Evolutionary conservation across 805 yeast genomes (phyloP).

Genomic region (Monosporozyma siamensis): DNA sequence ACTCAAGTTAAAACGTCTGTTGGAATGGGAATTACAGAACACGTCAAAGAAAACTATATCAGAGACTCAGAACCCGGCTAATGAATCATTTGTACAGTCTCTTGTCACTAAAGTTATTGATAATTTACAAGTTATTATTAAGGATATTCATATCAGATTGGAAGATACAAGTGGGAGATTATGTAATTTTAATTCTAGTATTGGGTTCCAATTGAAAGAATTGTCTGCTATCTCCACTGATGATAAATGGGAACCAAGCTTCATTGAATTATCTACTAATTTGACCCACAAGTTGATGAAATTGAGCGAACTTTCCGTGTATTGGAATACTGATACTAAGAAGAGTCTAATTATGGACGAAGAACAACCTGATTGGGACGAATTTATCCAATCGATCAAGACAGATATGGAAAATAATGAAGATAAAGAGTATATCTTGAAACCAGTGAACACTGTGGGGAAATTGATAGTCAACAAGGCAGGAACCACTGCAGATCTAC

Average conservation of each 20-base stretch:
- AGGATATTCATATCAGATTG: slow-evolving; percentile 83
- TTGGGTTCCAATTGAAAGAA: slow-evolving; percentile 78
- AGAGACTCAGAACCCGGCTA: slow-evolving; percentile 38
- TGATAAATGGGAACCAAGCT: slow-evolving; percentile 73
- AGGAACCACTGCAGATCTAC: slow-evolving; percentile 58
- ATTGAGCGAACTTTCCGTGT: slow-evolving; percentile 62
- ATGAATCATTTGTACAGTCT: slow-evolving; percentile 79
- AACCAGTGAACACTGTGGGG: slow-evolving; percentile 87
- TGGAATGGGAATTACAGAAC: slow-evolving; percentile 43
- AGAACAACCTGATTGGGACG: neutral
- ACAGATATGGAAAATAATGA: neutral
- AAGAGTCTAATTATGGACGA: neutral
- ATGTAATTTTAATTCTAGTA: slow-evolving; percentile 65
- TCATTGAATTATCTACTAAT: slow-evolving; percentile 59
- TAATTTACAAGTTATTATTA: slow-evolving; percentile 83
- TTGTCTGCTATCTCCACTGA: slow-evolving; percentile 88
- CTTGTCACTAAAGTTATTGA: slow-evolving; percentile 85
- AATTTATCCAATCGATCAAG: neutral
- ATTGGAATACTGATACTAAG: slow-evolving; percentile 67
- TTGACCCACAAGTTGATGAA: slow-evolving; percentile 71
- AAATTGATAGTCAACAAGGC: slow-evolving; percentile 69
- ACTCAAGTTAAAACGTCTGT: slow-evolving; percentile 58
- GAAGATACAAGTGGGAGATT: slow-evolving; percentile 68
- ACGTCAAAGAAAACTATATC: neutral
- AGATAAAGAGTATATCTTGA: slow-evolving; percentile 35